Percentiles rank a stretch among this genome's conserved stretches.
phyloP scores from a whole-genome alignment of 257 asterid species.

The Nicotiana sylvestris region DNA sequence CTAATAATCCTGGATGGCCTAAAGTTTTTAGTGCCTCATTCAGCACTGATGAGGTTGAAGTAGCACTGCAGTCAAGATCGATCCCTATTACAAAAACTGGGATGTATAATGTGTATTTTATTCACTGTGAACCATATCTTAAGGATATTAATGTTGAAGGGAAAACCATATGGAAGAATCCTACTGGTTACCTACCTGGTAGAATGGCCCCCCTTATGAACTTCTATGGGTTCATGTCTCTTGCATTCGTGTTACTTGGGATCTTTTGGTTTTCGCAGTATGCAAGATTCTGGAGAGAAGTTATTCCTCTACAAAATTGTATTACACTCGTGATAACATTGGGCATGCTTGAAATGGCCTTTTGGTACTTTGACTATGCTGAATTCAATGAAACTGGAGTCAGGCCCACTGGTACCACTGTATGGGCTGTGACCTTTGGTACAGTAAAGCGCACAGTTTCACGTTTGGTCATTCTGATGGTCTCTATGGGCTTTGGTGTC shows the following conservation, averaged over 20 bases:
- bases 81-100: slow-evolving; percentile 78
- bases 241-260: slow-evolving; percentile 78
- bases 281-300: slow-evolving; percentile 89
- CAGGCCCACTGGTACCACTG: slow-evolving; percentile 81
- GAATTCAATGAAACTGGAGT: slow-evolving; percentile 84
- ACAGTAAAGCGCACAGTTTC: slow-evolving; percentile 83
- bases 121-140: slow-evolving; percentile 80
- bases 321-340: slow-evolving; percentile 79
- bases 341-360: slow-evolving; percentile 91
- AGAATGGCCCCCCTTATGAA: slow-evolving; percentile 97
- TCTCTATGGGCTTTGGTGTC: slow-evolving; percentile 98
- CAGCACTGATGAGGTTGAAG: slow-evolving; percentile 41
- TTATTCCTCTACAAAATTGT: slow-evolving; percentile 82
- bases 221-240: slow-evolving; percentile 83
- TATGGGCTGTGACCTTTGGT: slow-evolving; percentile 96
- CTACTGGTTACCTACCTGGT: slow-evolving; percentile 90
- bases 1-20: slow-evolving; percentile 87
- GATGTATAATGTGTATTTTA: slow-evolving; percentile 89
- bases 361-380: slow-evolving; percentile 94
- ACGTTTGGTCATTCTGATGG: slow-evolving; percentile 69
- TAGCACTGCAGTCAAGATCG: slow-evolving; percentile 54
- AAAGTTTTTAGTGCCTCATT: slow-evolving; percentile 70
- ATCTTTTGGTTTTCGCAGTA: slow-evolving; percentile 93
- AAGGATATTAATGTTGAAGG: slow-evolving; percentile 69
- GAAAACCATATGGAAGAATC: slow-evolving; percentile 92